Percentiles rank a stretch among this genome's conserved stretches.
These are phyloP conservation scores for Lithospermum erythrorhizon DNA, from an alignment of 257 asterid species.

Conservation along the genomic window DNA sequence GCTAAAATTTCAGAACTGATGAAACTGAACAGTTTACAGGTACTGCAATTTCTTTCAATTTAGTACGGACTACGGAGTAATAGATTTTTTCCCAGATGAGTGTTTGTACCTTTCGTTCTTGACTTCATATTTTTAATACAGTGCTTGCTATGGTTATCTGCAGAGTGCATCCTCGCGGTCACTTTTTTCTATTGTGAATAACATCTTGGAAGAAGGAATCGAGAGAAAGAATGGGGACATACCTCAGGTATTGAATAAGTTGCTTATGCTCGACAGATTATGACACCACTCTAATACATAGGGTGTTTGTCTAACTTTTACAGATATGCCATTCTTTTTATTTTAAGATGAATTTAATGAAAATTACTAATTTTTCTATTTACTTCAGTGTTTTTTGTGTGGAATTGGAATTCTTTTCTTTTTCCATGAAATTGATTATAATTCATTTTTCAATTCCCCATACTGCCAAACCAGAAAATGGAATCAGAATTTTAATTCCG, in stretches of 20 bases:
- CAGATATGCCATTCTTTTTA: too few species aligned
- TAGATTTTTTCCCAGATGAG: neutral
- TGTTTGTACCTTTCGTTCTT: conserved; percentile 4
- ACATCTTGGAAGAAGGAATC: conserved; percentile 60
- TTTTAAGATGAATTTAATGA: too few species aligned
- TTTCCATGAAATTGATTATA: too few species aligned
- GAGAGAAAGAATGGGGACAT: conserved; percentile 69
- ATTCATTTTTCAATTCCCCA: too few species aligned
- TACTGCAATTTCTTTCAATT: conserved; percentile 4
- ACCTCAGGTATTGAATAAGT: conserved; percentile 54
- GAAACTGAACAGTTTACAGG: conserved; percentile 76
- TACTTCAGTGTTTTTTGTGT: too few species aligned
- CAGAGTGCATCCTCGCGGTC: conserved; percentile 70
- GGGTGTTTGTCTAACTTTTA: neutral
- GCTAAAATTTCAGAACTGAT: conserved; percentile 63
- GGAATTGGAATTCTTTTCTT: too few species aligned
- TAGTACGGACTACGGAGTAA: too few species aligned
- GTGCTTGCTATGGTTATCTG: conserved; percentile 21
- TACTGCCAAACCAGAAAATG: too few species aligned
- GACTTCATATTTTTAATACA: conserved; percentile 5
- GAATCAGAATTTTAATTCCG: too few species aligned
- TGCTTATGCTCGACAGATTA: conserved; percentile 12
- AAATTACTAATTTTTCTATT: too few species aligned
- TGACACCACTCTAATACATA: neutral
- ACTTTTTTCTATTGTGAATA: conserved; percentile 50